phyloP scores from a whole-genome alignment of 306 rosid genomes.

The Cicer bijugum region DNA sequence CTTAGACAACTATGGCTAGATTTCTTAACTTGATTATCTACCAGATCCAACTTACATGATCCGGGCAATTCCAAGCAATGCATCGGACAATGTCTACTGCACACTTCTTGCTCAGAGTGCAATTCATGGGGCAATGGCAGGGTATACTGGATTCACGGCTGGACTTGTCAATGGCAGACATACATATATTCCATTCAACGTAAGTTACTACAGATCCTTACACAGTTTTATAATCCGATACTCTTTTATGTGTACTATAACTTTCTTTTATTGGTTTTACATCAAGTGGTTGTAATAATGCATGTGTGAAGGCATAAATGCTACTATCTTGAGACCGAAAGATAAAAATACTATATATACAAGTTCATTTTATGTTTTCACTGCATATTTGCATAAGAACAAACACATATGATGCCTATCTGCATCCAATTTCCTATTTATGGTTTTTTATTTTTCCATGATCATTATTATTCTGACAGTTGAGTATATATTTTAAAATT shows the following conservation, averaged over 20 bases:
- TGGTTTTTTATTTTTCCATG: slow-evolving; percentile 28
- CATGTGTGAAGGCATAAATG: slow-evolving; percentile 9
- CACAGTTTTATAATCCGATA: slow-evolving; percentile 11
- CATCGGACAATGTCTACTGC: slow-evolving; percentile 86
- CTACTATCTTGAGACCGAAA: slow-evolving; percentile 18
- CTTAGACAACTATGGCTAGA: slow-evolving; percentile 18
- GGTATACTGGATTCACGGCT: slow-evolving; percentile 75
- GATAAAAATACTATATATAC: slow-evolving; percentile 21
- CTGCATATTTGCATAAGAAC: slow-evolving; percentile 7
- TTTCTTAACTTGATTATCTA: slow-evolving; percentile 37
- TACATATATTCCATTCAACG: slow-evolving; percentile 81
- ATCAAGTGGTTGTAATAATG: slow-evolving; percentile 1
- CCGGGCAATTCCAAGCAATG: slow-evolving; percentile 89
- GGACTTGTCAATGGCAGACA: slow-evolving; percentile 91
- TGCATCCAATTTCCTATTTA: slow-evolving; percentile 28
- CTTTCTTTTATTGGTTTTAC: background rate
- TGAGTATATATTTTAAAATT: slow-evolving; percentile 28
- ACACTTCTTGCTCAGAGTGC: slow-evolving; percentile 94
- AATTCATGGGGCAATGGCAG: slow-evolving; percentile 95
- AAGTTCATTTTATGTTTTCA: slow-evolving; percentile 35
- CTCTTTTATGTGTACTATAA: slow-evolving; percentile 13
- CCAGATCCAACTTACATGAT: slow-evolving; percentile 97
- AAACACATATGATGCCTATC: slow-evolving; percentile 13
- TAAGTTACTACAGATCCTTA: slow-evolving; percentile 43
- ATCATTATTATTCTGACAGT: slow-evolving; percentile 36